Conservation (phyloP, 352 stramenopile genomes). For the Globisporangium alternatum region DNA sequence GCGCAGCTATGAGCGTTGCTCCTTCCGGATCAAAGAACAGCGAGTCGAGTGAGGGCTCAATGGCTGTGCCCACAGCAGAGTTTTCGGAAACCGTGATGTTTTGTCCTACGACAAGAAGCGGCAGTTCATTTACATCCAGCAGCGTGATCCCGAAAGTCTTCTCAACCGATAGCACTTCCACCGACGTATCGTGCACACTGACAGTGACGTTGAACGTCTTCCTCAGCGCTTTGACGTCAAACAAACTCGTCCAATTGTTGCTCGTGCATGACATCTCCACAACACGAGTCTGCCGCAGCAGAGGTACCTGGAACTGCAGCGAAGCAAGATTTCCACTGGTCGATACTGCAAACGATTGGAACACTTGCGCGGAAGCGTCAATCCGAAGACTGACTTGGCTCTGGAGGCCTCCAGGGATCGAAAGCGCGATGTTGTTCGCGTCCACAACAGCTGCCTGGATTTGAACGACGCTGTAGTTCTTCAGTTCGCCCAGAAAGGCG, state of each 20-base stretch:
- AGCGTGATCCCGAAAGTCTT: constrained; percentile 17
- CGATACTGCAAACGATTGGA: not conserved
- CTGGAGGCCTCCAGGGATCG: constrained; percentile 3
- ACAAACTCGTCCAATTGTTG: constrained; percentile 29
- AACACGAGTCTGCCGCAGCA: constrained; percentile 13
- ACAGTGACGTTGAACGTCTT: constrained; percentile 39
- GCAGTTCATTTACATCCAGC: constrained; percentile 12
- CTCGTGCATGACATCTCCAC: constrained; percentile 30
- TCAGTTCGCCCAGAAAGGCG: constrained; percentile 1
- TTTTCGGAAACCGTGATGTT: constrained; percentile 2
- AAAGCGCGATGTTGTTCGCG: not conserved
- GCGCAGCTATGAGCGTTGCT: not conserved
- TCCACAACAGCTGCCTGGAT: not conserved
- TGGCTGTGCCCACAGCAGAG: not conserved
- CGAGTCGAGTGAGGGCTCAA: constrained; percentile 3
- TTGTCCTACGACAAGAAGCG: not conserved
- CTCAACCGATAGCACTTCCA: constrained; percentile 18
- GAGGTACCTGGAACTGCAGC: constrained; percentile 4
- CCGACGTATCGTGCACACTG: constrained; percentile 35
- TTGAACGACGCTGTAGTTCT: constrained; percentile 12
- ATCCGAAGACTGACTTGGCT: not conserved
- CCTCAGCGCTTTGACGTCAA: constrained; percentile 28
- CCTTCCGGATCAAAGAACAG: constrained; percentile 16
- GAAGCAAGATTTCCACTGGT: not conserved
- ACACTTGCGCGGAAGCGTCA: not conserved